phyloP scores from a whole-genome alignment of 768 basidiomycete species.

The Strobilomyces dryophilus region DNA sequence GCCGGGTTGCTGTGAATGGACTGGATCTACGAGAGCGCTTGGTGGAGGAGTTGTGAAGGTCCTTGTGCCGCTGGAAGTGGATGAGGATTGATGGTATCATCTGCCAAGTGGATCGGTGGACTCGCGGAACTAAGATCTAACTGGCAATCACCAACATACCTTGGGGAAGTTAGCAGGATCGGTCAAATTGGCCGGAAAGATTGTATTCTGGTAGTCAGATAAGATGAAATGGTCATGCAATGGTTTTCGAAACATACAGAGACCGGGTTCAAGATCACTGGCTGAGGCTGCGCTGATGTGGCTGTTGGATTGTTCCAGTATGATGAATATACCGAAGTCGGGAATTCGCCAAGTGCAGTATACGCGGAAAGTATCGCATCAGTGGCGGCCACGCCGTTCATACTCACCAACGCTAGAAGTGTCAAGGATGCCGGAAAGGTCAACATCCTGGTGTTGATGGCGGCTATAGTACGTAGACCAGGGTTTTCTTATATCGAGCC shows the following conservation, averaged over 20 bases:
- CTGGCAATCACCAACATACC: constrained; percentile 16
- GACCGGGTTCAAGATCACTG: constrained; percentile 65
- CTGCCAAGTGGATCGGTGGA: constrained; percentile 16
- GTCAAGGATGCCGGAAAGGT: constrained; percentile 6
- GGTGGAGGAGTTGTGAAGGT: constrained; percentile 33
- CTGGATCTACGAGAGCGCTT: constrained; percentile 37
- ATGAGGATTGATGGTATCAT: constrained; percentile 43
- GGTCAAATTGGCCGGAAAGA: constrained; percentile 57
- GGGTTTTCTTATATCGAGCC: constrained; percentile 4
- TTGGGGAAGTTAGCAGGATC: constrained; percentile 56
- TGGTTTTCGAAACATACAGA: constrained; percentile 37
- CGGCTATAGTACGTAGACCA: not conserved
- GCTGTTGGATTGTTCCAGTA: constrained; percentile 71
- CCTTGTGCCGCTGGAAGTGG: constrained; percentile 37
- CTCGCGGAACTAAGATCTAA: not conserved
- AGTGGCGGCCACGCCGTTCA: not conserved
- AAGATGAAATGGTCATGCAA: not conserved
- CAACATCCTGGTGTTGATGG: constrained; percentile 12
- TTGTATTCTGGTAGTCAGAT: constrained; percentile 38
- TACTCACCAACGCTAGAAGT: constrained; percentile 10
- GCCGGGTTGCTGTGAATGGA: constrained; percentile 36
- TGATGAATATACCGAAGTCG: constrained; percentile 52
- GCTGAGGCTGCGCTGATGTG: constrained; percentile 66
- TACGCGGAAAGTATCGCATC: constrained; percentile 36
- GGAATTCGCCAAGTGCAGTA: constrained; percentile 55